phyloP scores from a whole-genome alignment of 352 stramenopile genomes.

The Poterioochromonas sp. region DNA sequence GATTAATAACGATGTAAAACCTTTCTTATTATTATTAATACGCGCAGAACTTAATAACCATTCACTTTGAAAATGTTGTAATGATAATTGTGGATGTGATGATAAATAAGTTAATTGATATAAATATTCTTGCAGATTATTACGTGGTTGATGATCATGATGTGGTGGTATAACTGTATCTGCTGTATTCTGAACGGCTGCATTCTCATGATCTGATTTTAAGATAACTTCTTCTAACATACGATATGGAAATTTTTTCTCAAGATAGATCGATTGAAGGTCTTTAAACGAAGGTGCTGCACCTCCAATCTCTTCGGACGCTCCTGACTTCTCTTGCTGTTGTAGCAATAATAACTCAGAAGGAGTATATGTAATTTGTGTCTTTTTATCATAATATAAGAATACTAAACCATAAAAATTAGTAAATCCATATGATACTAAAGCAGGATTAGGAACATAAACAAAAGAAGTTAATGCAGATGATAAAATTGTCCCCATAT shows the following conservation, averaged over 20 bases:
- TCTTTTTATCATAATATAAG: neutral
- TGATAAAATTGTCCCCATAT: conserved; percentile 34
- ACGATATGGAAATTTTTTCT: too few species aligned
- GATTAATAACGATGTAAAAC: neutral
- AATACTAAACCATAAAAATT: conserved; percentile 15
- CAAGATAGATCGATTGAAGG: neutral
- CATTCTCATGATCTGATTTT: neutral
- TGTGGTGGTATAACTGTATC: neutral
- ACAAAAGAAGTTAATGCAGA: conserved; percentile 45
- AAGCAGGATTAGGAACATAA: conserved; percentile 32
- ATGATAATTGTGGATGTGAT: neutral
- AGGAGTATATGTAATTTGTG: neutral
- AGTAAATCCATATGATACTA: conserved; percentile 30
- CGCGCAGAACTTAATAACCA: neutral
- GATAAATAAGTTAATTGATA: neutral
- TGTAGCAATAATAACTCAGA: too few species aligned
- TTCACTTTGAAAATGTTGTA: neutral
- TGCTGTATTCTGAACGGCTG: neutral
- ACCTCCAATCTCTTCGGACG: neutral
- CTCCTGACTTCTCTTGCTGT: neutral
- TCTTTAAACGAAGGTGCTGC: too few species aligned
- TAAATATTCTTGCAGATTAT: too few species aligned
- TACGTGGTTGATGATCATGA: too few species aligned
- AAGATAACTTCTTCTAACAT: neutral
- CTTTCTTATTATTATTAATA: neutral